A percentile compares a stretch with the other conserved stretches of the same genome.
Conservation (phyloP, 805 yeast genomes). For the Yarrowia sp. region DNA sequence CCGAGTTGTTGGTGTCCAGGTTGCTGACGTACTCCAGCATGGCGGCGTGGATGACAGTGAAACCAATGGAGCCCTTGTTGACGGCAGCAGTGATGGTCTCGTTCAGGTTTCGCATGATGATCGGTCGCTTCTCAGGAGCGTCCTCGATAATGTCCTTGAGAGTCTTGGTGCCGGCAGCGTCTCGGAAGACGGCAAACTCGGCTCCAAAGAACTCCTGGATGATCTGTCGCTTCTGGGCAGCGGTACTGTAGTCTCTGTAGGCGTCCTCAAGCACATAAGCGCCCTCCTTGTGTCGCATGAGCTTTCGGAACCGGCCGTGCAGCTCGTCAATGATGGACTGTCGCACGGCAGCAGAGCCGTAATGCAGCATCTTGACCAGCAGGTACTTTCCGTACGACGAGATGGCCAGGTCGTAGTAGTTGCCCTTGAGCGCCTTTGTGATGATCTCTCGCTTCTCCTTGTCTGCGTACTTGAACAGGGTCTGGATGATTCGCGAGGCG, state of each 20-base stretch:
- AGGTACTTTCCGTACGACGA: slow-evolving; percentile 93
- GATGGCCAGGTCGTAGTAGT: slow-evolving; percentile 82
- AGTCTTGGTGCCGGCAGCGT: slow-evolving; percentile 66
- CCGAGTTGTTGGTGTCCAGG: slow-evolving; percentile 61
- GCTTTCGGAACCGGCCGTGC: slow-evolving; percentile 87
- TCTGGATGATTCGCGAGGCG: slow-evolving; percentile 94
- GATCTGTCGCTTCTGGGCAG: slow-evolving; percentile 87
- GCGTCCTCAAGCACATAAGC: slow-evolving; percentile 97
- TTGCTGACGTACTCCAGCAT: slow-evolving; percentile 86
- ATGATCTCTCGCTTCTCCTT: slow-evolving; percentile 79
- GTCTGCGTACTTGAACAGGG: slow-evolving; percentile 83
- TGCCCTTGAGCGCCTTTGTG: slow-evolving; percentile 71
- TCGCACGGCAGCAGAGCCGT: slow-evolving; percentile 85
- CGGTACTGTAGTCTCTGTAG: slow-evolving; percentile 80
- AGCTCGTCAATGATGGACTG: slow-evolving; percentile 78
- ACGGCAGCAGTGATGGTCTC: slow-evolving; percentile 90
- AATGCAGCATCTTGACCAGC: slow-evolving; percentile 85
- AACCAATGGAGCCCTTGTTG: slow-evolving; percentile 94
- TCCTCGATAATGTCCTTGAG: slow-evolving; percentile 71
- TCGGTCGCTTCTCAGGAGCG: slow-evolving; percentile 76
- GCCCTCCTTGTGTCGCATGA: slow-evolving; percentile 97
- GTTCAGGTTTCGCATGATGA: slow-evolving; percentile 74
- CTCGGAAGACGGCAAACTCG: slow-evolving; percentile 88
- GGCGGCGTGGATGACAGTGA: slow-evolving; percentile 94
- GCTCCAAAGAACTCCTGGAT: slow-evolving; percentile 97